Evolutionary conservation across 257 asterid genomes (phyloP), one percentile per base, ranked within the genome.

Genomic region (Forsythia viridissima): DNA sequence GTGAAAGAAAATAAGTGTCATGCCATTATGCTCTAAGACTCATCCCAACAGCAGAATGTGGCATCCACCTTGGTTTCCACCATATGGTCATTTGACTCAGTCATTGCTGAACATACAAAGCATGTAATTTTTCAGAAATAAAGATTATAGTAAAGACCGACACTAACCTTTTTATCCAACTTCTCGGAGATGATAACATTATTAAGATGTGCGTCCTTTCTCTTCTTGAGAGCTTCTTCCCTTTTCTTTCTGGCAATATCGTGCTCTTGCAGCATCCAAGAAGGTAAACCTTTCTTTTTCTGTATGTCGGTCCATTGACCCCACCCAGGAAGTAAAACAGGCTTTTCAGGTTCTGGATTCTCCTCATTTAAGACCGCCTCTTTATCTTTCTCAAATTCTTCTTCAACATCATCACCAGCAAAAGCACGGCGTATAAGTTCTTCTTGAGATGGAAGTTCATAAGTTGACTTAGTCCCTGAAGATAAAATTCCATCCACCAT

Each of bases 351-450:
- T 80, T 91, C 91, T 20, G 98, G 99, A 80, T 86, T 86, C 89
- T 96, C 99, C 86, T 89, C 94, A 66, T 90, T 85, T 87, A 93
- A 82, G 48, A 87, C 82, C 11, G 87, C 96, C 42, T 91, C 90
- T 84, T 96, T 96, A 76, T 92, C 96, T 81, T 92, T 93, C 82
- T 84, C 90, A 77, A 96, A 96, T 20, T 90, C 92, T 75, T 90
- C 99, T 81, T 90, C 97, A 20, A 96, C 98, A 81, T 96, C 97
- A 87, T 96, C 99, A 55, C 93, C 96, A 24, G 98, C 99, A 71
- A 96, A 96, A 80, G 99, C 98, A 77, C 97, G 96, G 42, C 85
- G 93, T 72, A 96, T 88, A 63, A 93, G 97, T 74, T 96, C 98
- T 30, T 89, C 97, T 79, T 96, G 99, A 71, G 98, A 90, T 71